Evolutionary conservation across 1,284 basidiomycete genomes (phyloP).

Genomic region (Erythrobasidium hasegawianum): DNA sequence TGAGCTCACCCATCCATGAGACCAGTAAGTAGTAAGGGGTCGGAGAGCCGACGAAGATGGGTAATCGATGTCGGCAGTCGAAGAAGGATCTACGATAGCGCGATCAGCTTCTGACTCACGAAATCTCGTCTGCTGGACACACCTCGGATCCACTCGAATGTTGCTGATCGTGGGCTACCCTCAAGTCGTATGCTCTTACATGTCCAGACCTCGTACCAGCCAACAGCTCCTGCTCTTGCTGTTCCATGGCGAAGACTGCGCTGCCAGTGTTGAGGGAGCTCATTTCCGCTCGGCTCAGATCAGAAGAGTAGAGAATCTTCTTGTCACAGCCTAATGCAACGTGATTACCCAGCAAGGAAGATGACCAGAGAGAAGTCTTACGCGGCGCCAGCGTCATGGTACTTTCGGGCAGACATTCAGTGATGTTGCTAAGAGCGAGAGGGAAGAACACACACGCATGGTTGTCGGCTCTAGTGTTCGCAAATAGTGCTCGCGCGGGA

Average conservation of each 20-base stretch:
- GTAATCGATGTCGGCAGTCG: constrained; percentile 14
- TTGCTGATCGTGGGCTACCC: not conserved
- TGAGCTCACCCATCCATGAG: constrained; percentile 24
- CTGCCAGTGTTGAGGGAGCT: constrained; percentile 24
- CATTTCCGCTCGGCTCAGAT: constrained; percentile 10
- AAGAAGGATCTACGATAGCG: constrained; percentile 7
- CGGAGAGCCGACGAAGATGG: constrained; percentile 2
- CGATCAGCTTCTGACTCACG: too few species aligned
- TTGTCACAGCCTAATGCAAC: constrained; percentile 31
- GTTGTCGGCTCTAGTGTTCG: not conserved
- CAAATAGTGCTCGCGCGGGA: constrained; percentile 15
- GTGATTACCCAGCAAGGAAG: constrained; percentile 1
- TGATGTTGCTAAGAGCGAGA: not conserved
- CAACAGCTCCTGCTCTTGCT: constrained; percentile 14
- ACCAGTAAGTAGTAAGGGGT: constrained; percentile 6
- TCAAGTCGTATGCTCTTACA: constrained; percentile 14
- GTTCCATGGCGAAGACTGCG: constrained; percentile 28
- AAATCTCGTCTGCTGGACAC: not conserved
- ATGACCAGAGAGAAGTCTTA: constrained; percentile 29
- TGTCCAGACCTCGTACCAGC: constrained; percentile 27
- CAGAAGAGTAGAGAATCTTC: constrained; percentile 22
- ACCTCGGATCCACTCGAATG: not conserved
- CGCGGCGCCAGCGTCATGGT: constrained; percentile 17
- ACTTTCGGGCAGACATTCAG: not conserved
- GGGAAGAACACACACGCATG: not conserved